Percentiles rank a stretch among this genome's conserved stretches.
phyloP scores from a whole-genome alignment of 140 eudicot genomes.

The Eryngium alpinum region DNA sequence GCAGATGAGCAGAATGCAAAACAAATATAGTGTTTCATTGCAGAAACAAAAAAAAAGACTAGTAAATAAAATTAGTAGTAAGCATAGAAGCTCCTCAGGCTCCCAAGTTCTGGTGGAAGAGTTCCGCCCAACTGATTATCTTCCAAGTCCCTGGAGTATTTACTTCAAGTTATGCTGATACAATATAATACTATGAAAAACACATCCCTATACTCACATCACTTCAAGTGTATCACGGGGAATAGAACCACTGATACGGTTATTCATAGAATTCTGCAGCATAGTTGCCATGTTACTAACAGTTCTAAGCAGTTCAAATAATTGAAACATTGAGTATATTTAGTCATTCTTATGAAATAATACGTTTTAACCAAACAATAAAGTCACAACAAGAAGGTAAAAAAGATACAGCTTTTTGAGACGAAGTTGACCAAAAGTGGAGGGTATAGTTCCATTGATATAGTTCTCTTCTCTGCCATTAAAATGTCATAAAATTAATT shows the following conservation, averaged over 20 bases:
- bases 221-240: slow-evolving; percentile 68
- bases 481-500: too few species aligned
- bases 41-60: background rate
- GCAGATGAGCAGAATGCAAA: background rate
- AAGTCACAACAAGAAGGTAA: too few species aligned
- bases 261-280: slow-evolving; percentile 61
- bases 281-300: background rate
- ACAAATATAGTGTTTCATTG: background rate
- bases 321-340: too few species aligned
- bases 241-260: slow-evolving; percentile 69
- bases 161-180: background rate
- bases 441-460: slow-evolving; percentile 68
- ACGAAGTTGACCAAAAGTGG: slow-evolving; percentile 29
- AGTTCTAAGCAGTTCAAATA: background rate
- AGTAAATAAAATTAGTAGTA: background rate
- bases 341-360: too few species aligned
- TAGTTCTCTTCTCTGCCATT: slow-evolving; percentile 33
- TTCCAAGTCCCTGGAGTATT: slow-evolving; percentile 46
- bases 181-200: background rate
- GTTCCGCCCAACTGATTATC: slow-evolving; percentile 59
- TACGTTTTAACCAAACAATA: too few species aligned
- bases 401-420: slow-evolving; percentile 45
- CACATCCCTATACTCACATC: slow-evolving; percentile 44
- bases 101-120: slow-evolving; percentile 54
- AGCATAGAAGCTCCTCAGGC: slow-evolving; percentile 54